A percentile compares a stretch with the other conserved stretches of the same genome.
phyloP scores from a whole-genome alignment of 495 filamentous ascomycete genomes.

The Lindgomyces ingoldianus region DNA sequence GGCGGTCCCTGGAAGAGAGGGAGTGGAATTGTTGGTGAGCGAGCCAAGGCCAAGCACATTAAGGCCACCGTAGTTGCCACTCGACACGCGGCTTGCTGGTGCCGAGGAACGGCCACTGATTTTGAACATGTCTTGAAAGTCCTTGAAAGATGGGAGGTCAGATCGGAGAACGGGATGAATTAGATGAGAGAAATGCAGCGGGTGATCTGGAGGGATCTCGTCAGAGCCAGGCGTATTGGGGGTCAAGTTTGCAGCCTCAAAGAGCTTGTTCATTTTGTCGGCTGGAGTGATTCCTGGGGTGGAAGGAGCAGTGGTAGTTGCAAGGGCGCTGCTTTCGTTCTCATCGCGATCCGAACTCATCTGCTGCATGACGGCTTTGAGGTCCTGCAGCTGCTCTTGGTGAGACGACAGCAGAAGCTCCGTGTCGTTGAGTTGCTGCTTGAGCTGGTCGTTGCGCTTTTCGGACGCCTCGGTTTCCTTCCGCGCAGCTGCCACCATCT shows the following conservation, averaged over 20 bases:
- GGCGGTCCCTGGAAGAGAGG: constrained; percentile 40
- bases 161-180: constrained; percentile 79
- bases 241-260: constrained; percentile 50
- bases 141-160: constrained; percentile 76
- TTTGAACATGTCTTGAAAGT: constrained; percentile 77
- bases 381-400: constrained; percentile 87
- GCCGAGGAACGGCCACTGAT: constrained; percentile 48
- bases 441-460: constrained; percentile 76
- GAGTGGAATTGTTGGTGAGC: constrained; percentile 42
- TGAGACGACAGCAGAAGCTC: constrained; percentile 84
- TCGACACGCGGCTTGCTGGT: constrained; percentile 63
- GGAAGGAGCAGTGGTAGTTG: constrained; percentile 66
- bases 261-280: constrained; percentile 48
- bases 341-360: constrained; percentile 77
- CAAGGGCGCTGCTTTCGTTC: constrained; percentile 56
- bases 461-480: constrained; percentile 68
- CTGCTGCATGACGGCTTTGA: constrained; percentile 88
- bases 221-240: constrained; percentile 54
- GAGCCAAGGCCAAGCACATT: constrained; percentile 59
- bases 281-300: constrained; percentile 58
- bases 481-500: constrained; percentile 86
- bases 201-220: constrained; percentile 72
- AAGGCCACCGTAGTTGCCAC: constrained; percentile 67
- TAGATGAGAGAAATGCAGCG: constrained; percentile 80
- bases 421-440: constrained; percentile 75